These are phyloP conservation scores for Neopestalotiopsis clavispora DNA, from an alignment of 2,329 filamentous ascomycete genomes.

Conservation along the genomic window DNA sequence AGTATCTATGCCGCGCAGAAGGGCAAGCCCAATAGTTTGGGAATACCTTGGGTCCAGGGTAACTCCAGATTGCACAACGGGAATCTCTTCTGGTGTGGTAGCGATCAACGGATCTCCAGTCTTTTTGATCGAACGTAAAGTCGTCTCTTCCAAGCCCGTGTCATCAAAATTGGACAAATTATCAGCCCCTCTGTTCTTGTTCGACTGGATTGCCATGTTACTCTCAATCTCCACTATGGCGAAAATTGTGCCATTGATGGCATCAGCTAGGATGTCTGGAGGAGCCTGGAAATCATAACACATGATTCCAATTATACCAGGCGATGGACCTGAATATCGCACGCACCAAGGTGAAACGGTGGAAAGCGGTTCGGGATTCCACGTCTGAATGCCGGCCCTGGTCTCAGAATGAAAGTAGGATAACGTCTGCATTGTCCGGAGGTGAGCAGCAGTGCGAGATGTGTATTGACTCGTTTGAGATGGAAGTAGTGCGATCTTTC, in stretches of 20 bases:
- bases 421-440: slow-evolving; percentile 78
- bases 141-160: slow-evolving; percentile 29
- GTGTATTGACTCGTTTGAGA: slow-evolving; percentile 62
- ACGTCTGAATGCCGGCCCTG: slow-evolving; percentile 40
- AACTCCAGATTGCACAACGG: slow-evolving; percentile 64
- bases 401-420: slow-evolving; percentile 71
- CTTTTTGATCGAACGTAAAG: slow-evolving; percentile 17
- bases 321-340: slow-evolving; percentile 54
- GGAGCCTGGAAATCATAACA: slow-evolving; percentile 70
- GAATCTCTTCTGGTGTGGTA: slow-evolving; percentile 59
- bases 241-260: slow-evolving; percentile 73
- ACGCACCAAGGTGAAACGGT: slow-evolving; percentile 65
- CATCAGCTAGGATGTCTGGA: slow-evolving; percentile 62
- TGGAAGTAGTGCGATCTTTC: slow-evolving; percentile 56
- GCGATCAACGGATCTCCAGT: slow-evolving; percentile 36
- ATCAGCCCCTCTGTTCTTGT: slow-evolving; percentile 18
- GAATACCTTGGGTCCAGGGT: slow-evolving; percentile 65
- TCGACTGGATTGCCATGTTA: slow-evolving; percentile 48
- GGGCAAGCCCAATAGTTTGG: slow-evolving; percentile 64
- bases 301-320: slow-evolving; percentile 68
- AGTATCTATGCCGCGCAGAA: slow-evolving; percentile 73
- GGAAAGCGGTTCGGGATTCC: slow-evolving; percentile 61
- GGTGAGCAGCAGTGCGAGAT: slow-evolving; percentile 66
- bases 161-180: slow-evolving; percentile 17
- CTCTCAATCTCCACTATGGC: slow-evolving; percentile 68